These are phyloP conservation scores for Tricharina praecox DNA, from an alignment of 495 filamentous ascomycete genomes.

Conservation along the genomic window DNA sequence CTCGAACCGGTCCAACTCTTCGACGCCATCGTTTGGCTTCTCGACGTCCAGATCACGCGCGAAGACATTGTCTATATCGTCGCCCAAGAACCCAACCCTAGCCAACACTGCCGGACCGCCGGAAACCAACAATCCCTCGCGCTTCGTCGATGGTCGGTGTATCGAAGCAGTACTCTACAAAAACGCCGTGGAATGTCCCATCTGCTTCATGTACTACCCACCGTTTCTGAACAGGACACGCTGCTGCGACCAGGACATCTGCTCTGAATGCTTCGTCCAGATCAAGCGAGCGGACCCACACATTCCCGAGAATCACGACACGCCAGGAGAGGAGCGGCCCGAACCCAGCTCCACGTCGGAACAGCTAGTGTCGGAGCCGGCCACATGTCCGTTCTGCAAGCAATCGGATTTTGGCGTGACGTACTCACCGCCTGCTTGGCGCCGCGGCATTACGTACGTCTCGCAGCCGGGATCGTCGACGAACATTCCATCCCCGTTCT, in stretches of 20 bases:
- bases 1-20: conserved; percentile 35
- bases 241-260: conserved; percentile 93
- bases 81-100: conserved; percentile 18
- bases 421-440: conserved; percentile 76
- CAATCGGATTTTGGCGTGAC: conserved; percentile 89
- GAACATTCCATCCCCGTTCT: neutral
- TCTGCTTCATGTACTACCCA: conserved; percentile 91
- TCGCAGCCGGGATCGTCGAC: conserved; percentile 29
- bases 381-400: conserved; percentile 90
- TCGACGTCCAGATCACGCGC: conserved; percentile 49
- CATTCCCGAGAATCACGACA: conserved; percentile 67
- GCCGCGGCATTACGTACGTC: conserved; percentile 61
- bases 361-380: conserved; percentile 70
- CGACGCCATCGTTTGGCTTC: conserved; percentile 37
- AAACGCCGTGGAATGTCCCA: conserved; percentile 75
- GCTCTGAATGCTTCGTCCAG: conserved; percentile 97
- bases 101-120: conserved; percentile 12
- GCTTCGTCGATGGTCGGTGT: conserved; percentile 72
- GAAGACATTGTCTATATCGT: conserved; percentile 58
- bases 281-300: conserved; percentile 96
- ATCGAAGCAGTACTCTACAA: conserved; percentile 90
- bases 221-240: conserved; percentile 90
- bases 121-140: conserved; percentile 46
- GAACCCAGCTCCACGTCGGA: conserved; percentile 39
- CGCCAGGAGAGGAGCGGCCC: conserved; percentile 32